Evolutionary conservation across 371 early-diverging fungal species (phyloP), one percentile per base, ranked within the genome.

Genomic region (Phascolomyces articulosus): DNA sequence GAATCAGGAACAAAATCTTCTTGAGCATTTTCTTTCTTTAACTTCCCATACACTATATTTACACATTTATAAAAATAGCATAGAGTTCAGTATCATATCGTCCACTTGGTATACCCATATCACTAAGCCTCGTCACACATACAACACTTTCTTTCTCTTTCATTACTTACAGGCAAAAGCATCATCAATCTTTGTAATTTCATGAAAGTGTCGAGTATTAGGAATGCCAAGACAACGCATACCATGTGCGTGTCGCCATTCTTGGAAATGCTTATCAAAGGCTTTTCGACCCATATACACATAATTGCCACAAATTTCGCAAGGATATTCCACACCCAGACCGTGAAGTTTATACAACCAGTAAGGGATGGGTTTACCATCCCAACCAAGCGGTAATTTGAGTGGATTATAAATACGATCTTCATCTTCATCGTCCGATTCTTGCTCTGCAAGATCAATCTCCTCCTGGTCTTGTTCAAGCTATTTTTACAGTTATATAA

Each of bases 331-430:
- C 40, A 95, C 92, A 15, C 96, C 95, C 55, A 99, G 75, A 9
- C 99, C 99, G 73, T 98, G 98, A 56, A 98, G 83, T 75, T 98
- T 98, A 83, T 94, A 99, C 29, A 99, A 83, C 99, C 99, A 99
- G 74, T 92, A 97, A 13, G 99, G 99, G 75, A 99, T 99, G 16
- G 98, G 98, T 70, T 99, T 99, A 40, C 98, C 99, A 71, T 98
- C 99, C 97, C 97, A 98, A 11, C 97, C 99, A 47, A 98, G 73
- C 8, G 98, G 98, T 54, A 98, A 77, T 64, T 98, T 98, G 21
- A 98, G 84, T 16, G 99, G 99, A 70, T 98, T 98, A 75, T 98
- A 97, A 29, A 96, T 90, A 67, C 87, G 87, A 63, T 96, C 96
- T 20, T 92, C 93, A 55, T 95, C 91, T 16, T 93, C 96, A 1